These are phyloP conservation scores for Camellia japonica DNA, from an alignment of 148 eudicot species.

Conservation along the genomic window DNA sequence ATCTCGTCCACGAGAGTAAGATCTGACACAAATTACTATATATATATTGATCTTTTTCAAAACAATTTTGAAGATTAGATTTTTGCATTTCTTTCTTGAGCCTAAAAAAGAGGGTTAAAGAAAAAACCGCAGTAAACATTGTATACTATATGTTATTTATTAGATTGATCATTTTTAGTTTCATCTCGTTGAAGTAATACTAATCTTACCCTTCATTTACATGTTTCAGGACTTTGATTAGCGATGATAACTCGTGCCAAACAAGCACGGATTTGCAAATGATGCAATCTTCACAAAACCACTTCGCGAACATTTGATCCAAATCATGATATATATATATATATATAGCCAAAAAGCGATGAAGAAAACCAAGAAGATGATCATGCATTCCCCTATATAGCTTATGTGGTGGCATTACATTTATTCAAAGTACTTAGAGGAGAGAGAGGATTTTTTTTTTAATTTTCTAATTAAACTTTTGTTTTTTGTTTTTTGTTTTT, in stretches of 20 bases:
- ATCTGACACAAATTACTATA: not conserved
- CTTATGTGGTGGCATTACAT: not conserved
- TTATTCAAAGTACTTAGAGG: conserved; percentile 7
- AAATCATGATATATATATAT: not conserved
- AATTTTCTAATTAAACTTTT: not conserved
- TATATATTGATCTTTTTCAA: not conserved
- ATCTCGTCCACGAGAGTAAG: conserved; percentile 94
- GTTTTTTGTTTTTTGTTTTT: not conserved
- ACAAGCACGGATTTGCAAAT: conserved; percentile 59
- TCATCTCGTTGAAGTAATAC: not conserved
- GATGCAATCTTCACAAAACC: conserved; percentile 69
- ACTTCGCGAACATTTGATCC: conserved; percentile 58
- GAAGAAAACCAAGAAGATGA: too few relatives aligned
- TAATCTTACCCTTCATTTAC: not conserved
- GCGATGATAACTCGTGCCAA: conserved; percentile 71
- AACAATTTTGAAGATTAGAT: not conserved
- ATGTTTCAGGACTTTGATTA: conserved; percentile 51
- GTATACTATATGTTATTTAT: not conserved
- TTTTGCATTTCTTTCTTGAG: not conserved
- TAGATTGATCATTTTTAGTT: not conserved
- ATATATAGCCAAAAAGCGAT: not conserved
- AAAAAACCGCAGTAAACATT: too few relatives aligned
- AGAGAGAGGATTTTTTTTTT: not conserved
- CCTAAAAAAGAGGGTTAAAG: too few relatives aligned
- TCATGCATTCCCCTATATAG: not conserved